phyloP scores from a whole-genome alignment of 2,329 filamentous ascomycete species.

The Fusarium austroafricanum region DNA sequence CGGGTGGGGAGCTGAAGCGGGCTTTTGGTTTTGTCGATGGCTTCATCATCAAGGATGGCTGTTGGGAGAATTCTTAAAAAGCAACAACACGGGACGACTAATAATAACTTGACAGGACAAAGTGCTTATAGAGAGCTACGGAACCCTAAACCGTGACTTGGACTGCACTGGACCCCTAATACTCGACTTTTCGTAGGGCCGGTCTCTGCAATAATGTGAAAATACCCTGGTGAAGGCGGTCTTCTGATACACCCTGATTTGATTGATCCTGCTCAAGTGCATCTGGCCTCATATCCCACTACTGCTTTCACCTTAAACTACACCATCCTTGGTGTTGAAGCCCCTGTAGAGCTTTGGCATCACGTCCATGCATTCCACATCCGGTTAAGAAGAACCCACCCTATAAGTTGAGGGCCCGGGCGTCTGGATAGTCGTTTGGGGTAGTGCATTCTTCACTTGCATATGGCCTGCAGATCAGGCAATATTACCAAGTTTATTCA shows the following conservation, averaged over 20 bases:
- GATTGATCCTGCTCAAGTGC: background rate
- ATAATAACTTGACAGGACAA: background rate
- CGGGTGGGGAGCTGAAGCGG: slow-evolving; percentile 14
- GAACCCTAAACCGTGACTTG: background rate
- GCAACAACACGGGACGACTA: background rate
- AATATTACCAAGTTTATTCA: slow-evolving; percentile 1
- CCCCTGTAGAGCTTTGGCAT: background rate
- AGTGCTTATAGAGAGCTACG: background rate
- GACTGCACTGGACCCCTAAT: background rate
- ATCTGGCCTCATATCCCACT: too few species aligned
- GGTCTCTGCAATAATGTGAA: background rate
- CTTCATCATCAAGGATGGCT: slow-evolving; percentile 15
- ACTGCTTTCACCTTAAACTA: background rate
- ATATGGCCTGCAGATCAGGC: background rate
- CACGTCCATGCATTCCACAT: slow-evolving; percentile 5
- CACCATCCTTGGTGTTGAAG: slow-evolving; percentile 19
- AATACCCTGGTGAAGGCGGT: background rate
- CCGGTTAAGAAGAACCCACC: slow-evolving; percentile 1
- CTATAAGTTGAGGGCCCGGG: background rate
- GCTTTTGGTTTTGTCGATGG: slow-evolving; percentile 26
- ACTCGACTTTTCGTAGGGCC: background rate
- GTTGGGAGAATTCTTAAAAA: background rate
- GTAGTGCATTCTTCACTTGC: background rate
- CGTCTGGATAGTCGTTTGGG: background rate
- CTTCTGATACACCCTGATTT: background rate